Conservation (phyloP, 164 flowering plant genomes). For the Annona squamosa region DNA sequence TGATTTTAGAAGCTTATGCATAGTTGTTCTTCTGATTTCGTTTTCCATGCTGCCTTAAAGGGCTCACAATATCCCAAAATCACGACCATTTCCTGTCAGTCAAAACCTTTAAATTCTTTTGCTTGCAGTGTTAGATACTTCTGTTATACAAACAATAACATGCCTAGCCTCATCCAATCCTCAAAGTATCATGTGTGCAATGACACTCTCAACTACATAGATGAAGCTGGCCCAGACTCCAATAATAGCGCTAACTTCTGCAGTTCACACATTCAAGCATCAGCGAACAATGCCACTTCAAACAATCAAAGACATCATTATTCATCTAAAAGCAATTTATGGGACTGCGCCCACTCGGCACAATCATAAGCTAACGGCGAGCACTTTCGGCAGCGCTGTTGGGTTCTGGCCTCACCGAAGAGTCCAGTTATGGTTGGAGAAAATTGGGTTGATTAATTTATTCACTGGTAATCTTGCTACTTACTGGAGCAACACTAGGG, state of each 20-base stretch:
- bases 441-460: conserved; percentile 48
- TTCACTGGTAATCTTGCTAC: conserved; percentile 51
- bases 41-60: too few species aligned
- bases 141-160: neutral
- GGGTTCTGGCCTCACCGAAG: conserved; percentile 56
- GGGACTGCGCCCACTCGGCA: conserved; percentile 1
- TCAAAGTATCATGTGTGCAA: neutral
- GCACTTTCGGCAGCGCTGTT: conserved; percentile 57
- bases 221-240: neutral
- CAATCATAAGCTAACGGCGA: conserved; percentile 55
- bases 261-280: neutral
- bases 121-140: neutral
- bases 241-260: neutral
- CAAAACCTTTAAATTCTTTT: neutral
- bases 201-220: neutral
- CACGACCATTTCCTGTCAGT: neutral
- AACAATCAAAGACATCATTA: neutral
- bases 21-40: too few species aligned
- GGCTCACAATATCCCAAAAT: neutral
- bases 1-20: too few species aligned
- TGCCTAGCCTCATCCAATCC: neutral
- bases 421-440: conserved; percentile 62
- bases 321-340: conserved; percentile 3
- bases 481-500: conserved; percentile 50
- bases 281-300: neutral